A percentile compares a stretch with the other conserved stretches of the same genome.
Evolutionary conservation across 305 asterid species (phyloP).

Genomic region (Lippia alba): DNA sequence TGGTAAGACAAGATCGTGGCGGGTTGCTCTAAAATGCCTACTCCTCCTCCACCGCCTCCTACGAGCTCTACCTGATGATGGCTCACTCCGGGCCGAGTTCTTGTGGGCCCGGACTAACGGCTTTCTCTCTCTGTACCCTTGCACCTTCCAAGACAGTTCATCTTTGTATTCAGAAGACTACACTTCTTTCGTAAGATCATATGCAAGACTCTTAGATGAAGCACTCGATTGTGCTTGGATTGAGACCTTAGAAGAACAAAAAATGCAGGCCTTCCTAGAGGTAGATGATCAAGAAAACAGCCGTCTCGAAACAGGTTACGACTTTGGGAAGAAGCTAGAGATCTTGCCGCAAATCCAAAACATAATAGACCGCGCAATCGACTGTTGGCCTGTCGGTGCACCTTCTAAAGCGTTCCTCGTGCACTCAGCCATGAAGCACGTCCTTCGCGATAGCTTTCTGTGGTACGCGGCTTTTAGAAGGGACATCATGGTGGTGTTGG

Average conservation of each 20-base stretch:
- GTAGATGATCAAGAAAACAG: constrained; percentile 8
- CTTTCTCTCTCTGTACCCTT: constrained; percentile 54
- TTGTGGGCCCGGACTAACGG: constrained; percentile 55
- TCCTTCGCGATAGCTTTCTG: constrained; percentile 63
- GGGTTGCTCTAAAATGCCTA: constrained; percentile 75
- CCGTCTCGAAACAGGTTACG: constrained; percentile 29
- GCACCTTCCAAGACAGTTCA: constrained; percentile 57
- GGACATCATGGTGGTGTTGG: constrained; percentile 54
- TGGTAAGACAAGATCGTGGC: constrained; percentile 59
- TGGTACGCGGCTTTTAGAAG: constrained; percentile 49
- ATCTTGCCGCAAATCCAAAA: constrained; percentile 63
- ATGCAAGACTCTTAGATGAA: constrained; percentile 69
- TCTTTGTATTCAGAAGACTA: constrained; percentile 58
- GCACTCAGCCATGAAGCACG: constrained; percentile 56
- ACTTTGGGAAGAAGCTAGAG: constrained; percentile 46
- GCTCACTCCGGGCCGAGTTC: constrained; percentile 55
- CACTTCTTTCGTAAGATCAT: constrained; percentile 57
- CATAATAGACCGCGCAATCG: constrained; percentile 62
- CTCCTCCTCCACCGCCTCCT: constrained; percentile 75
- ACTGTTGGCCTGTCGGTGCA: constrained; percentile 59
- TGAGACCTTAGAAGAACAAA: constrained; percentile 12
- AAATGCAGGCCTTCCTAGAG: background rate
- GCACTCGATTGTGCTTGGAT: constrained; percentile 45
- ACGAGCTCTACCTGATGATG: constrained; percentile 41
- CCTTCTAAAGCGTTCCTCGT: constrained; percentile 54